Base-by-base conservation (phyloP, 148 eudicot species). In the Polygonum aviculare region DNA sequence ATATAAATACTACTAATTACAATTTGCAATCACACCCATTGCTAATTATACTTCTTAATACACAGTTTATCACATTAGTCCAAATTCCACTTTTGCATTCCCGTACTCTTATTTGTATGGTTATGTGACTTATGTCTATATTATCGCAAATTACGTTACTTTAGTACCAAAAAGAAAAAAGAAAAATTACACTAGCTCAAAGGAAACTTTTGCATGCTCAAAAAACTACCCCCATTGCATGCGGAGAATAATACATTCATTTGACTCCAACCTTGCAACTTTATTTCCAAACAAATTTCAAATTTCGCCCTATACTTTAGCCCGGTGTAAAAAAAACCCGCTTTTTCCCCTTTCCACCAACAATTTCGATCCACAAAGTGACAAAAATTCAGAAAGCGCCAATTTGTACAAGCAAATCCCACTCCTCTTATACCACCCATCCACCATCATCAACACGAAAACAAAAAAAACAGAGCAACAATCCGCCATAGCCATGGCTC, bases 401-500 rank as follows among this genome's bases (percentile, higher is more conserved):
- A 62, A 62, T 26, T 21, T 7, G 44, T 40, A 49, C 16, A 35
- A 35, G 36, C 71, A 65, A 65, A 33, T 4, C 44, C 71, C 69
- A 62, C 38, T 26, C 31, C 16, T 35, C 31, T 26, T 62, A 62
- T 62, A 57, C 63, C 65, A 21, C 65, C 65, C 10, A 51, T 16
- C 22, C 60, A 55, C 19, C 74, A 63, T 31, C 39, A 39, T 31
- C 35, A 71, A 18, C 6, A 5, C 36, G 10, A 49, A 4, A 4
- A 12, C 4, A 21, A 49, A 12, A 12, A 22, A 48, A 11, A 48
- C 52, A 73, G 75, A 45, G 39, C 1, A 73, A 7, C 1, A 73
- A 7, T 1, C 39, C 16, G n/a, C 63, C 57, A 11, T 50, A 31
- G 33, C 80, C 7, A 84, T 83, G 86, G 52, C 74, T 72, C 77